Percentiles rank a stretch among this genome's conserved stretches.
Conservation (phyloP, 805 yeast species). For the Monosporozyma aquatica region DNA sequence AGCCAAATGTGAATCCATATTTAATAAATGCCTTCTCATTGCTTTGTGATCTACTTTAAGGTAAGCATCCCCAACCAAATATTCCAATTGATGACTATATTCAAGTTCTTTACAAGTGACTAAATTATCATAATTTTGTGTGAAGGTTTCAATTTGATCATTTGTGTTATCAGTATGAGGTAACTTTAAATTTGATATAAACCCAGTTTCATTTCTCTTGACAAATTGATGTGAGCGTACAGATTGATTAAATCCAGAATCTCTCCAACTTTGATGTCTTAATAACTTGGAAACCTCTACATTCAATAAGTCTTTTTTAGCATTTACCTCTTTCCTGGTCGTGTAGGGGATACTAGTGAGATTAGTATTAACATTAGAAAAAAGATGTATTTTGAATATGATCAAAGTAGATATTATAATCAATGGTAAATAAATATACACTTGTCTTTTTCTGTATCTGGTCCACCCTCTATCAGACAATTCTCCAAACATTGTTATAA, state of each 20-base stretch:
- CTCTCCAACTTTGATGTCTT: not conserved
- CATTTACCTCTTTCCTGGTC: not conserved
- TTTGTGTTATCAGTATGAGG: too few relatives aligned
- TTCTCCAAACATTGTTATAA: too few relatives aligned
- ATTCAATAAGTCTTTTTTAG: not conserved
- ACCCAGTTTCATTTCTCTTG: too few relatives aligned
- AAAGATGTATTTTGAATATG: not conserved
- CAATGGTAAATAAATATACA: too few relatives aligned
- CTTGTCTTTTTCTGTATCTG: too few relatives aligned
- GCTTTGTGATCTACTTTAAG: not conserved
- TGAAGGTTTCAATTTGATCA: too few relatives aligned
- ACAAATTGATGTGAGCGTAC: too few relatives aligned
- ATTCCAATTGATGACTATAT: not conserved
- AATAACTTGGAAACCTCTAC: not conserved
- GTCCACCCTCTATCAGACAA: too few relatives aligned
- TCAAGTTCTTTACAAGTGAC: slow-evolving; percentile 2
- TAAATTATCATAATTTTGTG: slow-evolving; percentile 1
- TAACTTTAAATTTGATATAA: too few relatives aligned
- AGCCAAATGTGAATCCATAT: not conserved
- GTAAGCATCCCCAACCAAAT: not conserved
- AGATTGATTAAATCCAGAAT: too few relatives aligned
- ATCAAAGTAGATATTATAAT: too few relatives aligned
- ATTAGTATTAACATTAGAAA: not conserved
- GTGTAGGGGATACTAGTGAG: not conserved
- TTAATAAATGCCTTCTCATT: slow-evolving; percentile 1